Base-by-base conservation (phyloP, 2,329 filamentous ascomycete genomes). In the Talaromyces sp. region DNA sequence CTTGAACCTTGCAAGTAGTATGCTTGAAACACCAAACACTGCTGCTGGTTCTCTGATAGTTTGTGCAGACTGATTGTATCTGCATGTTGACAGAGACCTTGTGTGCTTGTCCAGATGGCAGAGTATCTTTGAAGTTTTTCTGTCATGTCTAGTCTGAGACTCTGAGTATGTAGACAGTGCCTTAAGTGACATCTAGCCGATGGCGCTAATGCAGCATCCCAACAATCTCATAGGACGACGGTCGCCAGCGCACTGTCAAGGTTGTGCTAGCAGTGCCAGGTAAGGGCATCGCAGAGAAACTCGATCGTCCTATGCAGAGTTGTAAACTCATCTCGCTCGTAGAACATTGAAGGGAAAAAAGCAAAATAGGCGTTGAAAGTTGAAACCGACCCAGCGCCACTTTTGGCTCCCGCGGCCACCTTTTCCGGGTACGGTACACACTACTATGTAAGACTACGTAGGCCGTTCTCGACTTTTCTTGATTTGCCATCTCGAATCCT, bases 131-230 rank as follows among this genome's bases (percentile, higher is more conserved):
- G 14, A 27, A 22, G 27, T 22, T 27, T 50, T 48, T 33, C 27
- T 52, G 27, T 31, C 48, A 52, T 31, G 27, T 31, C 27, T 31
- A 31, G 27, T 8, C 5, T 31, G 27, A 31, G 27, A 31, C 27
- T 31, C 27, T 31, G 5, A 5, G 27, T 37, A 37, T 37, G 35
- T 37, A 37, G 35, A 27, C 22, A 47, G n/a, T 47, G 16, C 7
- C 8, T 50, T 56, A 22, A 22, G 22, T 22, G 22, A 14, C 52
- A 22, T 37, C 8, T 37, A 14, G 52, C 22, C 33, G 37, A 63
- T 63, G 60, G 54, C 61, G 50, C 61, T 63, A 63, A 63, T 57
- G 61, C 61, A 57, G 60, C 24, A 33, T 62, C 48, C 14, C 33
- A 37, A 22, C 31, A 31, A 56, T 57, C 61, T 33, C 48, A 57